A percentile compares a stretch with the other conserved stretches of the same genome.
Evolutionary conservation across 345 rosid species (phyloP).

Genomic region (Rhizophora apiculata): DNA sequence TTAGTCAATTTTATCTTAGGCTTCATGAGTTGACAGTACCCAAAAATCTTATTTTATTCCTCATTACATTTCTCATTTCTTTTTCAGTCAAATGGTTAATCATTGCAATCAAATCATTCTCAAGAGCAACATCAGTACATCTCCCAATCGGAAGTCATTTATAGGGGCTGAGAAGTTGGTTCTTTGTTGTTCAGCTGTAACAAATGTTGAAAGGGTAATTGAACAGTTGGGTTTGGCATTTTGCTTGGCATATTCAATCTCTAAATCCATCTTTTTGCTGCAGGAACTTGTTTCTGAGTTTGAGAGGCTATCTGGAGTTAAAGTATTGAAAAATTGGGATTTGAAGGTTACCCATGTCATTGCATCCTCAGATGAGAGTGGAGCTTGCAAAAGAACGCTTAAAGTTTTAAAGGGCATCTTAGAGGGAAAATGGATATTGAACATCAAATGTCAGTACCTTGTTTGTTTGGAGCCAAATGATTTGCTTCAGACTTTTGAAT

Average conservation of each 20-base stretch:
- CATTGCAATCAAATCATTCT: slow-evolving; percentile 30
- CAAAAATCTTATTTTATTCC: background rate
- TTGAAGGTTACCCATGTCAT: slow-evolving; percentile 68
- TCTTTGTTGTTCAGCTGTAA: slow-evolving; percentile 79
- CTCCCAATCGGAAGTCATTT: slow-evolving; percentile 29
- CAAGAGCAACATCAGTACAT: slow-evolving; percentile 20
- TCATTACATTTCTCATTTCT: slow-evolving; percentile 1
- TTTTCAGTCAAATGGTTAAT: slow-evolving; percentile 35
- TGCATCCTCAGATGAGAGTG: slow-evolving; percentile 72
- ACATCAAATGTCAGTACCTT: slow-evolving; percentile 59
- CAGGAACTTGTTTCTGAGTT: slow-evolving; percentile 68
- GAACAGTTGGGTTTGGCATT: background rate
- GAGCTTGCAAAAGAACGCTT: slow-evolving; percentile 86
- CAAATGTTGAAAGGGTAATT: slow-evolving; percentile 61
- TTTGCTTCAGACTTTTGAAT: background rate
- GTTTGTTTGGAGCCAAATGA: background rate
- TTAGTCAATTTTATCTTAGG: slow-evolving; percentile 9
- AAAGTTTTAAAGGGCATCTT: slow-evolving; percentile 77
- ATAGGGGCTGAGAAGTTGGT: slow-evolving; percentile 44
- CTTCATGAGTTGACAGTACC: background rate
- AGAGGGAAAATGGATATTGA: slow-evolving; percentile 92
- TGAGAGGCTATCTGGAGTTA: slow-evolving; percentile 47
- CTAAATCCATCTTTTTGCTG: slow-evolving; percentile 16
- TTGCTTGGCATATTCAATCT: background rate
- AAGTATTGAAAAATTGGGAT: slow-evolving; percentile 63